Percentiles rank a stretch among this genome's conserved stretches.
phyloP scores from a whole-genome alignment of 2,329 filamentous ascomycete species.

The Pseudofabraea citricarpa region DNA sequence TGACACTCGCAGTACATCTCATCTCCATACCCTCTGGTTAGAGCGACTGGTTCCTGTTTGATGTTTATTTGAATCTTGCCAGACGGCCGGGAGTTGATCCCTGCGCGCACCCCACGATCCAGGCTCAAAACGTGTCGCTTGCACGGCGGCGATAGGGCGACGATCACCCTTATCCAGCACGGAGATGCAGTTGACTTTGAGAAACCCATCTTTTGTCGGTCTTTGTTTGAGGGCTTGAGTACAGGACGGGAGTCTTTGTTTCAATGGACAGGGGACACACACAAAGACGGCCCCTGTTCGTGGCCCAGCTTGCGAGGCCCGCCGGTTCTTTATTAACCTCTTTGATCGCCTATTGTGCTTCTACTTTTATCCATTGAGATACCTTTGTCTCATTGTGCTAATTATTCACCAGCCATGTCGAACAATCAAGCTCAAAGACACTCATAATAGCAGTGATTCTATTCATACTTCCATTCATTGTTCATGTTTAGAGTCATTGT shows the following conservation, averaged over 20 bases:
- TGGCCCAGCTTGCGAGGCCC: neutral
- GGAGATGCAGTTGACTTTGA: neutral
- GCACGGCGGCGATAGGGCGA: neutral
- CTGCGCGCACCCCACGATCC: slow-evolving; percentile 11
- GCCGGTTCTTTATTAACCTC: slow-evolving; percentile 8
- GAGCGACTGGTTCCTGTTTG: slow-evolving; percentile 19
- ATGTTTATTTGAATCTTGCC: slow-evolving; percentile 5
- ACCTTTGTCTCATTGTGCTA: slow-evolving; percentile 9
- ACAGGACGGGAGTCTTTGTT: neutral
- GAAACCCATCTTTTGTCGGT: neutral
- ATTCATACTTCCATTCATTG: slow-evolving; percentile 12
- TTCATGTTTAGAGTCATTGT: slow-evolving; percentile 12
- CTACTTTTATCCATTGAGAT: slow-evolving; percentile 3
- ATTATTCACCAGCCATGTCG: no score
- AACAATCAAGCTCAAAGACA: no score
- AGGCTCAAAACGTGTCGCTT: neutral
- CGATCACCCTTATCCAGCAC: neutral
- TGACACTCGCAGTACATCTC: slow-evolving; percentile 18
- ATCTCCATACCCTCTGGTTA: slow-evolving; percentile 11
- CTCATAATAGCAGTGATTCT: slow-evolving; percentile 13
- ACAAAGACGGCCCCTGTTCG: no score
- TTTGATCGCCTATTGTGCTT: slow-evolving; percentile 13
- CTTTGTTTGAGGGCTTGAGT: neutral
- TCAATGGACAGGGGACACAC: neutral
- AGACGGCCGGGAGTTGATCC: neutral